Base-by-base conservation (phyloP, 176 grass and related monocot species). In the Elymus sibiricus region DNA sequence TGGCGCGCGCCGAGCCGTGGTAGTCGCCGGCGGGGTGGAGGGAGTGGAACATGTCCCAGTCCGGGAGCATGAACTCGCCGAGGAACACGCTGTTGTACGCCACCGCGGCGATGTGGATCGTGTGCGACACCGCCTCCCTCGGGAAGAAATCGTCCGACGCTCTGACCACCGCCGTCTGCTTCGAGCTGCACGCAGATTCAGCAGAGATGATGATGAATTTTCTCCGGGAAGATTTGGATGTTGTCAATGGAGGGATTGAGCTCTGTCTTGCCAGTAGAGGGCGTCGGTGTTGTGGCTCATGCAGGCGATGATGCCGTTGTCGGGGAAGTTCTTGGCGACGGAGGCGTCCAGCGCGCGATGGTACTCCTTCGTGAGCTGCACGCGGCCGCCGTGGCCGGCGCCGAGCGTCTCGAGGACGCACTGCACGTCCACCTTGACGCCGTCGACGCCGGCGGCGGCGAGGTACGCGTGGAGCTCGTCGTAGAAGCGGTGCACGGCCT, bases 21-120 rank as follows among this genome's bases (percentile, higher is more conserved):
- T 98, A 98, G 53, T 95, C 92, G 28, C 93, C 97, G 5, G 97
- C 92, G 0, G 90, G 94, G 73, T 98, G 97, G 4, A 90, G 88
- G 8, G 97, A 95, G 77, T 98, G 97, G 89, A 98, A 98, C 97
- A 98, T 95, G 66, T 98, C 97, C 94, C 97, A 98, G 70, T 95
- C 97, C 32, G 97, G 97, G 34, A 98, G 88, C 97, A 98, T 98
- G 88, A 98, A 91, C 90, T 95, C 97, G 19, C 97, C 97, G 4
- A 98, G 90, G 70, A 98, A 98, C 65, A 98, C 84, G 68, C 93
- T 95, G 86, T 98, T 98, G 87, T 95, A 98, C 6, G 94, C 88
- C 62, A 98, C 97, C 19, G 97, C 89, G 6, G 94, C 94, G 38
- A 98, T 92, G 70, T 98, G 97, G 58, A 98, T 98, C 14, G 97